A percentile compares a stretch with the other conserved stretches of the same genome.
Evolutionary conservation across 495 filamentous ascomycete genomes (phyloP).

Genomic region (Daldinia vernicosa): DNA sequence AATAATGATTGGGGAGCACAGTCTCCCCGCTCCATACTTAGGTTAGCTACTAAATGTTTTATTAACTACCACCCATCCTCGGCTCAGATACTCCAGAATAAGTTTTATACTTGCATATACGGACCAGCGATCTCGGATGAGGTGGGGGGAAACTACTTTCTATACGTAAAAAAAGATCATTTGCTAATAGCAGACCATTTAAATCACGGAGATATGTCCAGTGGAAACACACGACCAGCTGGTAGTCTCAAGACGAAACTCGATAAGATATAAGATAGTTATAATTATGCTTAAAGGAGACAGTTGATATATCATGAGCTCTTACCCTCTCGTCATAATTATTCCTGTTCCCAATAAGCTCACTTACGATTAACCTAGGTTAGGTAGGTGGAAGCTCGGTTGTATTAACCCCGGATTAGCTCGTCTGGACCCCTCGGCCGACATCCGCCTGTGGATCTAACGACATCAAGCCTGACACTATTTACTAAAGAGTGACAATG

Average conservation of each 20-base stretch:
- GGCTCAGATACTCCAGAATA: not conserved
- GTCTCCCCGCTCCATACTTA: conserved; percentile 12
- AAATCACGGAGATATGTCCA: not conserved
- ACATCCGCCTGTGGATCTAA: not conserved
- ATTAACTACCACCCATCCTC: conserved; percentile 5
- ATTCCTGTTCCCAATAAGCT: not conserved
- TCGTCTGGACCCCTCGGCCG: not conserved
- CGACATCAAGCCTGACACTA: not conserved
- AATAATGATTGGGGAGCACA: not conserved
- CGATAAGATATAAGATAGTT: too few relatives aligned
- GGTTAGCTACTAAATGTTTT: conserved; percentile 2
- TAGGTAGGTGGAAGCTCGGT: not conserved
- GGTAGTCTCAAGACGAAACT: too few relatives aligned
- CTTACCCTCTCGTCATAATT: not conserved
- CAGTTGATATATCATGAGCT: not conserved
- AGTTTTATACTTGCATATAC: not conserved
- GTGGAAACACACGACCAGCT: not conserved
- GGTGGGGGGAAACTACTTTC: conserved; percentile 27
- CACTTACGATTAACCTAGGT: not conserved
- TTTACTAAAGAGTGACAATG: not conserved
- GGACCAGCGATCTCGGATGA: conserved; percentile 38
- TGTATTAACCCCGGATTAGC: not conserved
- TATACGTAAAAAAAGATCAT: not conserved
- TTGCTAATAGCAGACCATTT: not conserved
- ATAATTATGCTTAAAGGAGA: not conserved